These are phyloP conservation scores for Alternaria hordeiaustralica DNA, from an alignment of 2,329 filamentous ascomycete species.

Conservation along the genomic window DNA sequence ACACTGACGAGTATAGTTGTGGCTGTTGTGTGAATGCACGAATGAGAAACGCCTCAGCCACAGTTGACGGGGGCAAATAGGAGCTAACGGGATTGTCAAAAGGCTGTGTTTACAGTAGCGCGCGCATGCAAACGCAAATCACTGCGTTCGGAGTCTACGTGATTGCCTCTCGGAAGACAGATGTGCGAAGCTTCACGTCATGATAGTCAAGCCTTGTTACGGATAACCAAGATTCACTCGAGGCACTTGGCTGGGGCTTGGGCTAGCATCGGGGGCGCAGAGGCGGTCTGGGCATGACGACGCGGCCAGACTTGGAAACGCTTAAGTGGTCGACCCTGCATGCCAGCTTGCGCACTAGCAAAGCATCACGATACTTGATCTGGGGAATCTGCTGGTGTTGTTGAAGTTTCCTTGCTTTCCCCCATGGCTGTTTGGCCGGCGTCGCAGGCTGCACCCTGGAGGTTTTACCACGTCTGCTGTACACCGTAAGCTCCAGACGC, in stretches of 20 bases:
- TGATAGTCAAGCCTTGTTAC: constrained; percentile 27
- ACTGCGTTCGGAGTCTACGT: neutral
- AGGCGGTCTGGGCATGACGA: constrained; percentile 12
- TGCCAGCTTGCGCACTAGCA: constrained; percentile 2
- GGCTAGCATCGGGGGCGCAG: constrained; percentile 2
- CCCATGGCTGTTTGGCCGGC: neutral
- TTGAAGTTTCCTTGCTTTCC: neutral
- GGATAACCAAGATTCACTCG: constrained; percentile 1
- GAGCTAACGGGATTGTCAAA: neutral
- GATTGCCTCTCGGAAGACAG: neutral
- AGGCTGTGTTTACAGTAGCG: constrained; percentile 11
- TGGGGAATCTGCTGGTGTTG: constrained; percentile 7
- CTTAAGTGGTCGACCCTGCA: constrained; percentile 20
- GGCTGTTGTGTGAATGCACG: constrained; percentile 6
- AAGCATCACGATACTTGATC: neutral
- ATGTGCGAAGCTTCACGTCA: constrained; percentile 30
- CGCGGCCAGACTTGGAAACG: constrained; percentile 15
- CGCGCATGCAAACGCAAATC: constrained; percentile 17
- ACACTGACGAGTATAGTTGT: constrained; percentile 6
- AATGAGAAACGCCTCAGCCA: constrained; percentile 12
- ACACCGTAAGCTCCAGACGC: neutral
- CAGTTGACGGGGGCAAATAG: neutral
- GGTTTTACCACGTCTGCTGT: neutral
- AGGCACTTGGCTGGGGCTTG: constrained; percentile 23
- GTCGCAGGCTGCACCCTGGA: neutral